phyloP scores from a whole-genome alignment of 345 rosid genomes.

The Crucihimalaya himalaica region DNA sequence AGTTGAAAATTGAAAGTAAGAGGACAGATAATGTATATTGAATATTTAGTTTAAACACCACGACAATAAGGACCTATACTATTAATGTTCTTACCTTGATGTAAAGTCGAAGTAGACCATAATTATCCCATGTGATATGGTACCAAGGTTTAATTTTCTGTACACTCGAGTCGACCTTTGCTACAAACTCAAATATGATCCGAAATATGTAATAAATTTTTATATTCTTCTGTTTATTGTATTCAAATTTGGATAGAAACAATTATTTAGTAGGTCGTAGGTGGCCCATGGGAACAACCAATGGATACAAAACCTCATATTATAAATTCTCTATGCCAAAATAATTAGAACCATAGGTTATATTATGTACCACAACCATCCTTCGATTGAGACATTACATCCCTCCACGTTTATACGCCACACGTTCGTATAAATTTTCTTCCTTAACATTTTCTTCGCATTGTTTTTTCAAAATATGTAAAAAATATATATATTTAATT shows the following conservation, averaged over 20 bases:
- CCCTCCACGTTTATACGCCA: conserved; percentile 16
- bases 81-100: background rate
- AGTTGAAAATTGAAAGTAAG: background rate
- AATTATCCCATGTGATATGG: conserved; percentile 22
- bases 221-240: background rate
- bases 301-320: conserved; percentile 25
- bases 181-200: conserved; percentile 18
- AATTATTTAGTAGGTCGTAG: conserved; percentile 19
- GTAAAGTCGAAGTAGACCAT: conserved; percentile 10
- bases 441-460: background rate
- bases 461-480: background rate
- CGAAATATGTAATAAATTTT: background rate
- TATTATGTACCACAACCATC: conserved; percentile 24
- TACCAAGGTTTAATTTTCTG: background rate
- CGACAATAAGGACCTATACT: conserved; percentile 15
- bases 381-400: conserved; percentile 27
- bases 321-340: conserved; percentile 34
- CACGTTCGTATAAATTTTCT: conserved; percentile 17
- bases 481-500: background rate
- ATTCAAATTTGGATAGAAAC: conserved; percentile 17
- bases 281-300: conserved; percentile 35
- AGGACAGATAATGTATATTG: conserved; percentile 8
- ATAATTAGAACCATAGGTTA: conserved; percentile 31
- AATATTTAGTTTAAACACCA: background rate
- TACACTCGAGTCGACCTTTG: background rate